Evolutionary conservation across 2,329 filamentous ascomycete genomes (phyloP), one percentile per base, ranked within the genome.

Genomic region (Talaromyces rugulosus): DNA sequence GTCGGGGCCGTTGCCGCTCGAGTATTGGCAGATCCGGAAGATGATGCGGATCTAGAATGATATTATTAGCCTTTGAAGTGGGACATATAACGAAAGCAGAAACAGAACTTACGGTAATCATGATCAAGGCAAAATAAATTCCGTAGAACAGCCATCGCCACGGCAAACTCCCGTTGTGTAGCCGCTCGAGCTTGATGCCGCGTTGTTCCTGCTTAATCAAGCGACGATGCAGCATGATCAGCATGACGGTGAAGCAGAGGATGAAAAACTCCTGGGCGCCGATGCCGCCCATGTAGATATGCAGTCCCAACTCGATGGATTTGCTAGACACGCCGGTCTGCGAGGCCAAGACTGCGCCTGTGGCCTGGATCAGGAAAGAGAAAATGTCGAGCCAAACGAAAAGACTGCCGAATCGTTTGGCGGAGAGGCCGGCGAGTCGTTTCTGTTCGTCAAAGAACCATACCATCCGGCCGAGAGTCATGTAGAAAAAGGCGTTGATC

Each of bases 21-120:
- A 75, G 12, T 86, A 88, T 69, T 89, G 84, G 57, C 78, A 71
- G 1, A 89, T 76, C 28, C 85, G 83, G 72, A 83, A 89, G 64
- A 86, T 80, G 69, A 88, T 87, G 36, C 86, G 82, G 33, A 81
- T 70, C 78, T 84, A 47, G 23, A n/a, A 14, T 23, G 18, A 6
- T 47, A 27, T 52, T 11, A 44, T 8, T 12, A 28, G 44, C 33
- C 7, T 7, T 18, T 18, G 8, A 42, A 42, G 40, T 18, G 8
- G 7, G 33, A 16, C 5, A 51, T 28, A 27, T 2, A 51, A 31
- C 31, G 18, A 1, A 31, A n/a, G 18, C 5, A 9, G 11, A 16
- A 11, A 23, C 12, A 53, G 30, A 31, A 47, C 65, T 51, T 63
- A 78, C 72, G 0, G 79, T 79, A 63, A 83, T 82, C 36, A 82